These are phyloP conservation scores for Phialophora verrucosa DNA, from an alignment of 2,329 filamentous ascomycete genomes.

Conservation along the genomic window DNA sequence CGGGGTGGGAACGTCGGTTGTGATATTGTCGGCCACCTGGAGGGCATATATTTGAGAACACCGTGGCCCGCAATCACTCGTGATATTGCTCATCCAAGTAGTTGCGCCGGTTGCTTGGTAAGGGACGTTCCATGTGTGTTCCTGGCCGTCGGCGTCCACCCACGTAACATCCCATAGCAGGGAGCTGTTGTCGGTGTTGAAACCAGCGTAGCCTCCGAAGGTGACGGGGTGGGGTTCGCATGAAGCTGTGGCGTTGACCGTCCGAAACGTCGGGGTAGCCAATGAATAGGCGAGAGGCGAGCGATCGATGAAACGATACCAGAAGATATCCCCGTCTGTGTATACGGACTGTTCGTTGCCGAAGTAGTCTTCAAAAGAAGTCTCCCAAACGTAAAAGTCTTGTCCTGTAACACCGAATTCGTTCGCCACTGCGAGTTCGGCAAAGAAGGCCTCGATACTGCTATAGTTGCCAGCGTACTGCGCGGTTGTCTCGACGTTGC, in stretches of 20 bases:
- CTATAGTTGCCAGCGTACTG: slow-evolving; percentile 19
- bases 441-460: background rate
- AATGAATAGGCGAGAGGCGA: slow-evolving; percentile 10
- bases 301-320: slow-evolving; percentile 35
- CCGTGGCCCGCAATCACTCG: slow-evolving; percentile 28
- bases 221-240: slow-evolving; percentile 27
- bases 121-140: slow-evolving; percentile 12
- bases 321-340: slow-evolving; percentile 48
- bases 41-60: slow-evolving; percentile 32
- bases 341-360: slow-evolving; percentile 46
- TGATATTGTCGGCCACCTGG: slow-evolving; percentile 32
- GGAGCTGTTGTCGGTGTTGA: slow-evolving; percentile 22
- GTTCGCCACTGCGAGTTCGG: slow-evolving; percentile 22
- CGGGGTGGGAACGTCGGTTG: slow-evolving; percentile 39
- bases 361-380: slow-evolving; percentile 10
- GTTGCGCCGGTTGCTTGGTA: slow-evolving; percentile 27
- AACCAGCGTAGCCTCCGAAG: slow-evolving; percentile 29
- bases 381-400: slow-evolving; percentile 15
- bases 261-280: slow-evolving; percentile 17
- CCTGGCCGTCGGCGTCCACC: slow-evolving; percentile 23
- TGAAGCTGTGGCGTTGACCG: slow-evolving; percentile 29
- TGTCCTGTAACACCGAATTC: slow-evolving; percentile 27
- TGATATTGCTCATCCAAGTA: slow-evolving; percentile 33
- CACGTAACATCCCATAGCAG: slow-evolving; percentile 18
- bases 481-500: slow-evolving; percentile 20